Evolutionary conservation across 331 rosid species (phyloP).

Genomic region (Malus hybrid): DNA sequence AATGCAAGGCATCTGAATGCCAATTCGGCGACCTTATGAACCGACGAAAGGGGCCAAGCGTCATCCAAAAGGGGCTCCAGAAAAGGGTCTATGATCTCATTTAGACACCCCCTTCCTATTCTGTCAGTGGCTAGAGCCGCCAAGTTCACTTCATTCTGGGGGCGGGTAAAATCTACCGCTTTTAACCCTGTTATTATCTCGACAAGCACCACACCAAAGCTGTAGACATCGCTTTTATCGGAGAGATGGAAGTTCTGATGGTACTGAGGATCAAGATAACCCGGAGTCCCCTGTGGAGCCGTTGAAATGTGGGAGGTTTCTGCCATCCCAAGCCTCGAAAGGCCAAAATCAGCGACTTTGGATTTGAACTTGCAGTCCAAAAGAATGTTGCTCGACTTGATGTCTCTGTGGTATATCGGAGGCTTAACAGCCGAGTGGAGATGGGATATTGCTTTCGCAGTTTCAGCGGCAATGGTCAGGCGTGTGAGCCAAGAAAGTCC

Average conservation of each 20-base stretch:
- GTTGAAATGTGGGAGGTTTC: slow-evolving; percentile 86
- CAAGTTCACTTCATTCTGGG: slow-evolving; percentile 66
- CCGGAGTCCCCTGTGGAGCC: slow-evolving; percentile 94
- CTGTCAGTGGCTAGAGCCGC: slow-evolving; percentile 61
- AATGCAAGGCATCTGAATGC: slow-evolving; percentile 89
- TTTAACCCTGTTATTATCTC: slow-evolving; percentile 77
- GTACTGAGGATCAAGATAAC: slow-evolving; percentile 90
- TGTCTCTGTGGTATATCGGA: slow-evolving; percentile 85
- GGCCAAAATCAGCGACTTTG: slow-evolving; percentile 92
- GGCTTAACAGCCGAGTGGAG: slow-evolving; percentile 69
- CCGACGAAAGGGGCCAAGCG: slow-evolving; percentile 33
- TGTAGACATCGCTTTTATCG: slow-evolving; percentile 69
- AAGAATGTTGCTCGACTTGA: slow-evolving; percentile 86
- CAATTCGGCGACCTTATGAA: slow-evolving; percentile 67
- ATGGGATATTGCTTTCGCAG: slow-evolving; percentile 79
- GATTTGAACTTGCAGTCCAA: slow-evolving; percentile 55
- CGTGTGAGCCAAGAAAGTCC: slow-evolving; percentile 79
- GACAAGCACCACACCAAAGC: slow-evolving; percentile 84
- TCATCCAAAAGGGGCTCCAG: slow-evolving; percentile 33
- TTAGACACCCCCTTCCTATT: slow-evolving; percentile 57
- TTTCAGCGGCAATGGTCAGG: slow-evolving; percentile 71
- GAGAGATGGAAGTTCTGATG: slow-evolving; percentile 90
- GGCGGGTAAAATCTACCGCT: slow-evolving; percentile 73
- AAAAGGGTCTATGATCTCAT: slow-evolving; percentile 65
- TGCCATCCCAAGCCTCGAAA: slow-evolving; percentile 66